A percentile compares a stretch with the other conserved stretches of the same genome.
Evolutionary conservation across 1,139 yeast species (phyloP).

Genomic region (Kurtzmaniella quercitrusa): DNA sequence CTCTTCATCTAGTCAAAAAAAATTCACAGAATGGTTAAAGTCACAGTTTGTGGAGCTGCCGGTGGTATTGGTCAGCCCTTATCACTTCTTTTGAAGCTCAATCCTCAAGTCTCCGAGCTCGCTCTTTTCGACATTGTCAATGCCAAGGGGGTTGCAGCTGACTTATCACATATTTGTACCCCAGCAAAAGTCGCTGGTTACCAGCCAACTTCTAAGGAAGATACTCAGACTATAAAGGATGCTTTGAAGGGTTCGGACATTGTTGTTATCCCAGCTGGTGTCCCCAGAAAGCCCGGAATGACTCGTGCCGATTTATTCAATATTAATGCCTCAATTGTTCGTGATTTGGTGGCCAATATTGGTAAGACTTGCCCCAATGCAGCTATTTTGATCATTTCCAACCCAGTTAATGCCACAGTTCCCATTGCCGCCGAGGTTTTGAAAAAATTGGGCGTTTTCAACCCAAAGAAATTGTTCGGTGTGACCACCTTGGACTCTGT

Average conservation of each 20-base stretch:
- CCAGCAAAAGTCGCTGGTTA: conserved; percentile 79
- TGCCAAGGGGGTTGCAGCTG: conserved; percentile 97
- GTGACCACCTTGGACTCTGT: conserved; percentile 95
- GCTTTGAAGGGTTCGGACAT: conserved; percentile 82
- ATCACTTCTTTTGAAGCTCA: conserved; percentile 82
- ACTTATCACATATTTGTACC: conserved; percentile 89
- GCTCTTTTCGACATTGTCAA: conserved; percentile 89
- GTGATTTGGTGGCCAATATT: conserved; percentile 85
- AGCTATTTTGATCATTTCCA: conserved; percentile 80
- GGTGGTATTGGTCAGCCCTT: conserved; percentile 99
- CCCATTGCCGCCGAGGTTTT: conserved; percentile 96
- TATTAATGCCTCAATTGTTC: conserved; percentile 94
- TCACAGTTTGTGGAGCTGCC: conserved; percentile 91
- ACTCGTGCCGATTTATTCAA: conserved; percentile 97
- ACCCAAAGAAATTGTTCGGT: conserved; percentile 91
- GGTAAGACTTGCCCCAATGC: conserved; percentile 90
- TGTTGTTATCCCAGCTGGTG: conserved; percentile 97
- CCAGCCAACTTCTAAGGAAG: conserved; percentile 67
- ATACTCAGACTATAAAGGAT: conserved; percentile 66
- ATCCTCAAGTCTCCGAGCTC: conserved; percentile 79
- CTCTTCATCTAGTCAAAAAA: no score
- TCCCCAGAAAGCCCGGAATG: conserved; percentile 99
- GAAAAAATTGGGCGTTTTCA: conserved; percentile 80
- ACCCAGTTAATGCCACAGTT: conserved; percentile 98
- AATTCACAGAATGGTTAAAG: conserved; percentile 46